phyloP scores from a whole-genome alignment of 108 stramenopile species.

The Conticribra guillardii region DNA sequence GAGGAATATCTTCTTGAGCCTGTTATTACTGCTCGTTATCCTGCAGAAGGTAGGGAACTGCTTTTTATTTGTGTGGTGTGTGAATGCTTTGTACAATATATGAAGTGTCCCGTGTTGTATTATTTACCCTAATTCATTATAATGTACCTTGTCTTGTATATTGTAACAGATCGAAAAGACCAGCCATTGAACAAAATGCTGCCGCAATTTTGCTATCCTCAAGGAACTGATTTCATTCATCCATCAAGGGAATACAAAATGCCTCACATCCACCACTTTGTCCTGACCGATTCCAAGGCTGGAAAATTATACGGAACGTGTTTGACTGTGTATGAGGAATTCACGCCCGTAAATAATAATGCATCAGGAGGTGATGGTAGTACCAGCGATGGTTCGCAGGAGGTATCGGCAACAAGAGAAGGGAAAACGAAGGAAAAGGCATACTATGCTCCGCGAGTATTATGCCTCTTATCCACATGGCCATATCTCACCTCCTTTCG shows the following conservation, averaged over 20 bases:
- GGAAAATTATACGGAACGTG: constrained; percentile 86
- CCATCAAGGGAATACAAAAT: constrained; percentile 68
- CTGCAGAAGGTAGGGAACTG: constrained; percentile 20
- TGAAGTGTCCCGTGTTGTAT: too few relatives aligned
- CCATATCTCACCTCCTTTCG: constrained; percentile 92
- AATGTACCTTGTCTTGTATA: constrained; percentile 39
- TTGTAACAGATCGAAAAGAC: constrained; percentile 67
- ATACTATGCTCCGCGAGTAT: constrained; percentile 84
- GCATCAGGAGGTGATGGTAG: too few relatives aligned
- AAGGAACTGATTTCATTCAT: constrained; percentile 56
- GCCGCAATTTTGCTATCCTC: constrained; percentile 84
- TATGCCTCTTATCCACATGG: constrained; percentile 94
- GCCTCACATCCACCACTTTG: constrained; percentile 86
- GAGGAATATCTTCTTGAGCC: constrained; percentile 60
- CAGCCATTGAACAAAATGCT: constrained; percentile 85
- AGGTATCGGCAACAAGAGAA: constrained; percentile 16
- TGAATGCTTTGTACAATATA: too few relatives aligned
- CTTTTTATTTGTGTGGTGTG: background rate
- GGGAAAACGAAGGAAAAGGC: constrained; percentile 19
- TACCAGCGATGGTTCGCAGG: constrained; percentile 20
- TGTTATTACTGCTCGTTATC: constrained; percentile 83
- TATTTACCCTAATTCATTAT: too few relatives aligned
- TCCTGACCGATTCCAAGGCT: constrained; percentile 81
- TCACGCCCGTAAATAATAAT: constrained; percentile 19
- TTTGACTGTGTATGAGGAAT: constrained; percentile 85